Base-by-base conservation (phyloP, 768 basidiomycete species). In the Suillus subaureus region DNA sequence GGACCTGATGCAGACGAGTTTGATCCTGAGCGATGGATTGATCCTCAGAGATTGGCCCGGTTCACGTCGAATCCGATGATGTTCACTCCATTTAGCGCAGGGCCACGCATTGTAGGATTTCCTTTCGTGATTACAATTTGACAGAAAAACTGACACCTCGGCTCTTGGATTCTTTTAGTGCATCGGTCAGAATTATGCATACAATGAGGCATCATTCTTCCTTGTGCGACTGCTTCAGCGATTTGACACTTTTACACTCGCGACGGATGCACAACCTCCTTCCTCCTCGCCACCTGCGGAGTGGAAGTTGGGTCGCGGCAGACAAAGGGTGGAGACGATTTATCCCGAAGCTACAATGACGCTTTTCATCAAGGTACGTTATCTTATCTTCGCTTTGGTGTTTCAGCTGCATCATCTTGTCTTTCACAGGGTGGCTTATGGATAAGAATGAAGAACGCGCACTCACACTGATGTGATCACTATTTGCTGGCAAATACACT, bases 1-100 rank as follows among this genome's bases (percentile, higher is more conserved):
- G 93, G 93, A 3, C 70, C 79, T 0, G 90, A 93, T 67, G 91
- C 92, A 0, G 84, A 91, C 70, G 82, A 82, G n/a, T 95, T 93
- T 73, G 85, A 90, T 63, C 91, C 91, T 7, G 88, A 91, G 39
- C 82, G 93, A 47, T 95, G 93, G 93, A 77, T 92, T 6, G 84
- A 90, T 45, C 82, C 85, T 0, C 78, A 77, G 37, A 80, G 85
- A n/a, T 62, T 88, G 23, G 79, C 81, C 3, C 79, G 72, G 63
- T 85, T 84, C 68, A 83, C 82, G 23, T 75, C 82, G 2, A 88
- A 89, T 70, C 88, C 91, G 2, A 83, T 85, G 66, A 91, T 91
- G 81, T 93, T 84, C 74, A 81, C 85, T 21, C 90, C 91, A 16
- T 93, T 93, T 73, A 90, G 89, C 71, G 87, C 86, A 35, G 91